Evolutionary conservation across 1,284 basidiomycete genomes (phyloP), one percentile per base, ranked within the genome.

Genomic region (Xerocomus minutiporus): DNA sequence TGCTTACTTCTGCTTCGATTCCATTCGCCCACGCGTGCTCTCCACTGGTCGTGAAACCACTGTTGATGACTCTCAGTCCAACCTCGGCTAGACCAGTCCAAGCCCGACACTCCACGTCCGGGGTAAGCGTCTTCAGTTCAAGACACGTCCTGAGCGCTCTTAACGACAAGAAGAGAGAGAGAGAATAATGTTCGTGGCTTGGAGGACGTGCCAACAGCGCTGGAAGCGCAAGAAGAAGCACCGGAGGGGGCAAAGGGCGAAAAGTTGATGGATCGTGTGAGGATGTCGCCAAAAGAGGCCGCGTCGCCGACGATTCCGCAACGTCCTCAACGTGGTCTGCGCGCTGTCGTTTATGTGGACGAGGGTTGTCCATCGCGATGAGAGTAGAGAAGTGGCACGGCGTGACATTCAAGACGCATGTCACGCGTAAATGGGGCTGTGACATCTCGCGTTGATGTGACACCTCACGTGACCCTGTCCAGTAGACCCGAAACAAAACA

Each of bases 11-110:
- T 0, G 55, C 60, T 56, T 81, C 78, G 2, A 83, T 68, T 26
- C 74, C 78, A 26, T 64, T 59, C 7, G 78, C 71, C 81, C 79
- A 77, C 29, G 62, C 49, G 62, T 74, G 56, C 46, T 72, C 71
- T 8, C 69, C 73, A 34, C 65, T 62, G 40, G 69, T 61, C 48
- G 69, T 69, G 51, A 77, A 71, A 25, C 80, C 75, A 26, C 75
- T 75, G 28, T 70, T 69, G 51, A 80, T 71, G 44, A 80, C 75
- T 57, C 73, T 72, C 65, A 87, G 73, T 8, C 84, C 86, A 5
- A 86, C 57, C 67, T 89, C 86, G 0, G 81, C 85, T 1, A 87
- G 60, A 2, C 77, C 76, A 0, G 80, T 81, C 82, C 83, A 86
- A 1, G 84, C 83, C 2, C 82, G 71, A 60, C 84, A 86, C 59